Base-by-base conservation (phyloP, 257 asterid genomes). In the Handroanthus guayacan region DNA sequence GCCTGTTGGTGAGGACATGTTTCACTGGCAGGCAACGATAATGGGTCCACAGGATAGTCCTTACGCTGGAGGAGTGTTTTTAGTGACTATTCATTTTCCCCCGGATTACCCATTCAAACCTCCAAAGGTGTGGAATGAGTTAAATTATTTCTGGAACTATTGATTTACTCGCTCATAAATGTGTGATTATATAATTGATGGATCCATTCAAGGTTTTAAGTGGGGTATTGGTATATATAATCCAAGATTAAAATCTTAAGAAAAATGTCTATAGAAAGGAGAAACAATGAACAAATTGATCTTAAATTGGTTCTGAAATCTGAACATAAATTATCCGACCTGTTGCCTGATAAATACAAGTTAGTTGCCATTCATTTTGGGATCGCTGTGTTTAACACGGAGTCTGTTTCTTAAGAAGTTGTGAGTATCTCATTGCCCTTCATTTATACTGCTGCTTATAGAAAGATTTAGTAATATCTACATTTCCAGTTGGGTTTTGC, bases 31-130 rank as follows among this genome's bases (percentile, higher is more conserved):
- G 82, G 95, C 91, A 47, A 89, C 92, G 3, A 87, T 89, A 68
- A 89, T 89, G 95, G 95, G 95, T 14, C 92, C 95, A 2, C 88
- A 87, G 41, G 95, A 86, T 72, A 89, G 92, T 71, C 95, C 92
- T 48, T 89, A 87, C 76, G 77, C 92, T 0, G 95, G 95, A 39
- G 92, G 95, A 43, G 92, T 89, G 37, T 87, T 87, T 69, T 71
- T 87, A 62, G 88, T 87, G 38, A 83, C 89, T 9, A 87, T 89
- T 62, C 92, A 87, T 80, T 89, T 87, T 65, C 92, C 95, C 69
- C 90, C 91, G 3, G 95, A 87, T 78, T 89, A 87, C 72, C 91
- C 95, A 38, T 87, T 90, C 87, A 88, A 88, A 58, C 91, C 93
- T 54, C 90, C 91, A 0, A 88, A 90, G 93, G 93, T 90, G 75